Conservation (phyloP, 2,329 filamentous ascomycete species). For the Myriosclerotinia duriaeana region DNA sequence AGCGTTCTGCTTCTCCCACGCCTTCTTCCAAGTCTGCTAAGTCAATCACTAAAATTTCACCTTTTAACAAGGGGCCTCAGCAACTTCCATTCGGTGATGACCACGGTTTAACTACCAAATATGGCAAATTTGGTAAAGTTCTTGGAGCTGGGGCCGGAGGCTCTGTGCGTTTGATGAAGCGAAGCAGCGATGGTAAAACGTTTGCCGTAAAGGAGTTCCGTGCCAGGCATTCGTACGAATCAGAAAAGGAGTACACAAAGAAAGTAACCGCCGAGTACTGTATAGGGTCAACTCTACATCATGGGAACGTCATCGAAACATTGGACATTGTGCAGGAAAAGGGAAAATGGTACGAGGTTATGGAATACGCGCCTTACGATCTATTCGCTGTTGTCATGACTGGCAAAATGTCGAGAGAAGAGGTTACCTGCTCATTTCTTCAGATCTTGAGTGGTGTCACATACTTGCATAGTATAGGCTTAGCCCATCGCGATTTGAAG, state of each 20-base stretch:
- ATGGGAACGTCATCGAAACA: constrained; percentile 98
- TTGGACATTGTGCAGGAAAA: constrained; percentile 95
- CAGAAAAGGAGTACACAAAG: constrained; percentile 93
- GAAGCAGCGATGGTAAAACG: constrained; percentile 85
- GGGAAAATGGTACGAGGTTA: constrained; percentile 94
- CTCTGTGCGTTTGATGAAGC: constrained; percentile 90
- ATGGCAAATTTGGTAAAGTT: constrained; percentile 93
- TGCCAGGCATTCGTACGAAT: constrained; percentile 87
- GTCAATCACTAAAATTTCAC: constrained; percentile 50
- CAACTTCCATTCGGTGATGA: constrained; percentile 92
- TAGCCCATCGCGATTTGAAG: constrained; percentile 93
- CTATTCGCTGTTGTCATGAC: constrained; percentile 99
- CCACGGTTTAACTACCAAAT: constrained; percentile 84
- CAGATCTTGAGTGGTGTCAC: constrained; percentile 94
- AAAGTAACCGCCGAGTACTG: constrained; percentile 98
- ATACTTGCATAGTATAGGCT: constrained; percentile 90
- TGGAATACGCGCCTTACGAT: constrained; percentile 97
- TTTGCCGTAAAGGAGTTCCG: constrained; percentile 98
- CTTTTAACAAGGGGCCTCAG: constrained; percentile 50
- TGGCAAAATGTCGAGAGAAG: constrained; percentile 89
- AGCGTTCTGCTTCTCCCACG: constrained; percentile 64
- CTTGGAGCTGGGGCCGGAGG: constrained; percentile 92
- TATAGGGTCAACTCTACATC: constrained; percentile 92
- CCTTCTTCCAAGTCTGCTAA: constrained; percentile 47
- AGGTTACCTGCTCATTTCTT: constrained; percentile 86